These are phyloP conservation scores for Tolypocladium tundrense DNA, from an alignment of 2,329 filamentous ascomycete species.

Conservation along the genomic window DNA sequence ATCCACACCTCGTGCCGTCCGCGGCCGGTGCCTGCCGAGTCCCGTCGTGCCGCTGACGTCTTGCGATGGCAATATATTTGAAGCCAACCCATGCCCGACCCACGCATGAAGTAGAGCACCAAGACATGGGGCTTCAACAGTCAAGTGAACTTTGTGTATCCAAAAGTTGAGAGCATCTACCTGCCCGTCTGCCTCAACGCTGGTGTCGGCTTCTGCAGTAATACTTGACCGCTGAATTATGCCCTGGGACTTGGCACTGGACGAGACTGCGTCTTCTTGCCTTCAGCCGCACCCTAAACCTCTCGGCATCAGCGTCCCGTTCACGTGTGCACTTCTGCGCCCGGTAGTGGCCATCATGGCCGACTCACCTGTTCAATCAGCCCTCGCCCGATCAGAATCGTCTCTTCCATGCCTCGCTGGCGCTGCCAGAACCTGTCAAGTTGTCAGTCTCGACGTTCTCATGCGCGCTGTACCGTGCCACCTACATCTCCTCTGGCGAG, in stretches of 20 bases:
- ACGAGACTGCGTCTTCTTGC: background rate
- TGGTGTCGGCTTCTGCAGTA: background rate
- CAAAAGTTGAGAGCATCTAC: background rate
- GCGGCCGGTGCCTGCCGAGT: background rate
- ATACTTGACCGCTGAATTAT: background rate
- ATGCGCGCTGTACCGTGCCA: background rate
- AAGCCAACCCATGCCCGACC: too few species aligned
- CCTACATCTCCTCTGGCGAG: slow-evolving; percentile 41
- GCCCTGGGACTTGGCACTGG: background rate
- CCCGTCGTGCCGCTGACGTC: background rate
- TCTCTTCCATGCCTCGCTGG: slow-evolving; percentile 48
- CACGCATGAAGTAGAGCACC: background rate
- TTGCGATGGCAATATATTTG: background rate
- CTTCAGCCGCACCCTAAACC: background rate
- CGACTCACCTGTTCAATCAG: slow-evolving; percentile 37
- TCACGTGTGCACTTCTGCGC: background rate
- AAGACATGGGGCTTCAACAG: too few species aligned
- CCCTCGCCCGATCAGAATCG: slow-evolving; percentile 43
- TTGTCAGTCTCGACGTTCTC: slow-evolving; percentile 1
- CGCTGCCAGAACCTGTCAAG: slow-evolving; percentile 47
- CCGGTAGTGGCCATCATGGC: background rate
- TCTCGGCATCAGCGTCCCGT: background rate
- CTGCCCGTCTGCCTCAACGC: background rate
- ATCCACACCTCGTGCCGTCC: background rate
- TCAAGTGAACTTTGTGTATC: background rate